Base-by-base conservation (phyloP, 1,284 basidiomycete species). In the Laetiporus sulphureus region DNA sequence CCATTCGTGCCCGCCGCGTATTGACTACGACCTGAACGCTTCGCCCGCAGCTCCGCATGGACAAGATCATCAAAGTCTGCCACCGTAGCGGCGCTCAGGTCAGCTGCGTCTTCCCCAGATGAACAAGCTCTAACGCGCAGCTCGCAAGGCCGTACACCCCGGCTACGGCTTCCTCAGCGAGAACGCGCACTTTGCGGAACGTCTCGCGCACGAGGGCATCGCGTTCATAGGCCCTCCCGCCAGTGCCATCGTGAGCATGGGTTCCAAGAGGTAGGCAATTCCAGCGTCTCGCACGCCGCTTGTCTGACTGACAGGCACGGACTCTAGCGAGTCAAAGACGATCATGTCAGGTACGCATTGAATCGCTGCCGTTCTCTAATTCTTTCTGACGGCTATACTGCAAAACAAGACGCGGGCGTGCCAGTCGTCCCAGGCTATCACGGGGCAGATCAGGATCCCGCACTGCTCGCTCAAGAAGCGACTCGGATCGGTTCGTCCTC, bases 171-270 rank as follows among this genome's bases (percentile, higher is more conserved):
- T 97, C 62, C 65, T 96, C 45, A 93, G 90, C 52, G 91, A 94
- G 66, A 98, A 98, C 61, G 86, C 93, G 20, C 72, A 71, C 34
- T 99, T 99, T 60, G 86, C 96, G 7, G 78, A 85, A 53, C 79
- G 74, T 50, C 80, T 98, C 30, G 84, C 90, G 43, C 73, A 81
- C 43, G 92, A 90, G 52, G 92, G 94, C 10, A 86, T 99, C 49
- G 82, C 90, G 13, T 99, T 99, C 62, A 94, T 99, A 56, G 95
- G 95, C 6, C 95, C 95, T 35, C 90, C 93, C 19, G 83, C 92
- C 6, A 81, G 83, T 58, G 94, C 94, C 42, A 99, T 99, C 52
- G 79, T 94, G 16, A 85, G 83, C 47, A 93, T 94, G 91, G 91
- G 91, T 3, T 90, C 86, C 4, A 94, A 94, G 67, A 90, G 79